Evolutionary conservation across 108 stramenopile species (phyloP).

Genomic region (Bacterosira constricta): DNA sequence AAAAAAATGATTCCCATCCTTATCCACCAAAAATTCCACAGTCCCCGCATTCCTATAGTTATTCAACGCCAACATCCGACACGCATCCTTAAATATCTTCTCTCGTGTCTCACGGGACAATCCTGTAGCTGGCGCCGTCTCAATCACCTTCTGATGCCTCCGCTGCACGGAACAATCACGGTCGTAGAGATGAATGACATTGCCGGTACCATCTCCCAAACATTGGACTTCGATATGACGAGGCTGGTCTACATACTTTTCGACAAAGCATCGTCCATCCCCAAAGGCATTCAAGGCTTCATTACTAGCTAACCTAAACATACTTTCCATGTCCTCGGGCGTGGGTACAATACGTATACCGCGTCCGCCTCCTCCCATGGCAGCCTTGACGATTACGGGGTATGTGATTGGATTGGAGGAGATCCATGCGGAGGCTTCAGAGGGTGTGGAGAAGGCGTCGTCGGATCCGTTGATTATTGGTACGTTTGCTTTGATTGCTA

Average conservation of each 20-base stretch:
- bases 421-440: constrained; percentile 81
- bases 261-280: constrained; percentile 93
- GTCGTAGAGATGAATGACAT: constrained; percentile 93
- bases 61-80: constrained; percentile 64
- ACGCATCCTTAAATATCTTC: constrained; percentile 80
- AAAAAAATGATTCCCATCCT: constrained; percentile 88
- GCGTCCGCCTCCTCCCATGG: constrained; percentile 94
- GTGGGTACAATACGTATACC: constrained; percentile 94
- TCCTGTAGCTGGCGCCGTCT: constrained; percentile 89
- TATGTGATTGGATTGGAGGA: constrained; percentile 77
- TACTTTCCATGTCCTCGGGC: constrained; percentile 63
- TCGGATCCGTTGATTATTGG: constrained; percentile 94
- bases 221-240: constrained; percentile 98
- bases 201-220: constrained; percentile 92
- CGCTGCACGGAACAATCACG: constrained; percentile 98
- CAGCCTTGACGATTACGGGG: constrained; percentile 97
- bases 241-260: constrained; percentile 90
- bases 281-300: constrained; percentile 94
- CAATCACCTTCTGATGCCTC: constrained; percentile 98
- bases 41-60: constrained; percentile 96
- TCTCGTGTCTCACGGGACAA: constrained; percentile 72
- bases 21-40: constrained; percentile 96
- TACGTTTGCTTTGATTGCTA: constrained; percentile 80
- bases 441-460: constrained; percentile 77
- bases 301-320: constrained; percentile 76